phyloP scores from a whole-genome alignment of 1,139 yeast genomes.

The Suhomyces anneliseae region DNA sequence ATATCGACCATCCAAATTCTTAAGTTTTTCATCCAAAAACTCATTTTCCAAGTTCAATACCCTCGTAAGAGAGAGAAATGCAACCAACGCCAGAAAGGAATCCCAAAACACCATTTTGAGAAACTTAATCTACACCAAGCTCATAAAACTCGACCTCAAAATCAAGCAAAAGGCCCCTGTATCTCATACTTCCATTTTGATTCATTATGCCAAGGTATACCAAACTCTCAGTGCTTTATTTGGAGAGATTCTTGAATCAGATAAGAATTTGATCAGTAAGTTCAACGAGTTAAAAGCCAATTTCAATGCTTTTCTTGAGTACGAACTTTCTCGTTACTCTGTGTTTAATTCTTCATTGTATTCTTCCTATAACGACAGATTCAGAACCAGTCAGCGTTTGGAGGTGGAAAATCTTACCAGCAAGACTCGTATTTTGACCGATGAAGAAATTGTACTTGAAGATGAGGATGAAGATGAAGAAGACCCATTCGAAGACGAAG shows the following conservation, averaged over 20 bases:
- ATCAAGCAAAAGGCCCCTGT: constrained; percentile 13
- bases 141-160: constrained; percentile 27
- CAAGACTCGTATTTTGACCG: constrained; percentile 5
- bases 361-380: constrained; percentile 16
- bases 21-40: constrained; percentile 26
- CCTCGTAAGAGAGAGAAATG: constrained; percentile 15
- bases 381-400: constrained; percentile 18
- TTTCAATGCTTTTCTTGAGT: constrained; percentile 25
- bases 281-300: constrained; percentile 25
- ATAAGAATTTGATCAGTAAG: constrained; percentile 18
- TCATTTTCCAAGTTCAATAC: constrained; percentile 24
- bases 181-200: constrained; percentile 30
- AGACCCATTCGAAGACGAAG: constrained; percentile 13
- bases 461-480: constrained; percentile 15
- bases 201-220: constrained; percentile 38
- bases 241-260: constrained; percentile 19
- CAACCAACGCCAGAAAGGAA: constrained; percentile 14
- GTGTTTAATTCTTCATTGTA: constrained; percentile 11
- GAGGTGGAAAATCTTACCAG: constrained; percentile 5
- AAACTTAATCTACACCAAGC: constrained; percentile 29
- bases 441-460: constrained; percentile 18
- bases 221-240: constrained; percentile 32
- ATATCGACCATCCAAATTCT: constrained; percentile 32
- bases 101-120: constrained; percentile 25
- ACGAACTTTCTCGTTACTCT: constrained; percentile 26